Evolutionary conservation across 257 asterid genomes (phyloP).

Genomic region (Nicotiana sylvestris): DNA sequence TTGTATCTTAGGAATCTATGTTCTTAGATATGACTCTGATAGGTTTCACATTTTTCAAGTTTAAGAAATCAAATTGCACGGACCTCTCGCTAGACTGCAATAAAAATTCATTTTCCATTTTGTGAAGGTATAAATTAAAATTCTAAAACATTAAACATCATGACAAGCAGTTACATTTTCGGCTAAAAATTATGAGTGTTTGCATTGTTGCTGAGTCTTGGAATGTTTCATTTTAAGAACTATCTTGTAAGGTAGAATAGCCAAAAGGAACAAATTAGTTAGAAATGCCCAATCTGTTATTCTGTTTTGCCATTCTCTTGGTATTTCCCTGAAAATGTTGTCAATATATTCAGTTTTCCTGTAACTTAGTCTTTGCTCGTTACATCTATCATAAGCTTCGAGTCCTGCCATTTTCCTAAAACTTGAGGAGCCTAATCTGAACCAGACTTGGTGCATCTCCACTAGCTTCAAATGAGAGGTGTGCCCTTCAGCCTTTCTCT

Average conservation of each 20-base stretch:
- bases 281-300: neutral
- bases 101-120: too few species aligned
- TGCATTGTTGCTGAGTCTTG: too few species aligned
- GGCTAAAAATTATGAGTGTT: too few species aligned
- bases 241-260: neutral
- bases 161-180: too few species aligned
- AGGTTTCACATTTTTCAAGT: neutral
- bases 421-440: neutral
- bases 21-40: neutral
- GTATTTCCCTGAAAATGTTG: neutral
- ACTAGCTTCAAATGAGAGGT: slow-evolving; percentile 7
- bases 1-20: neutral
- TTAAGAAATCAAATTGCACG: too few species aligned
- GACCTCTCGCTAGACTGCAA: too few species aligned
- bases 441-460: neutral
- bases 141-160: too few species aligned
- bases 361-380: neutral
- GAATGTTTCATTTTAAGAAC: neutral
- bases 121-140: too few species aligned
- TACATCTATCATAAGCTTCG: neutral
- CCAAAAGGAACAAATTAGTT: neutral
- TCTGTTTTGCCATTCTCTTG: neutral
- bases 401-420: neutral
- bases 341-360: neutral
- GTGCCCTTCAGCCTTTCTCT: neutral